Evolutionary conservation across 768 basidiomycete species (phyloP).

Genomic region (Calvatia gigantea): DNA sequence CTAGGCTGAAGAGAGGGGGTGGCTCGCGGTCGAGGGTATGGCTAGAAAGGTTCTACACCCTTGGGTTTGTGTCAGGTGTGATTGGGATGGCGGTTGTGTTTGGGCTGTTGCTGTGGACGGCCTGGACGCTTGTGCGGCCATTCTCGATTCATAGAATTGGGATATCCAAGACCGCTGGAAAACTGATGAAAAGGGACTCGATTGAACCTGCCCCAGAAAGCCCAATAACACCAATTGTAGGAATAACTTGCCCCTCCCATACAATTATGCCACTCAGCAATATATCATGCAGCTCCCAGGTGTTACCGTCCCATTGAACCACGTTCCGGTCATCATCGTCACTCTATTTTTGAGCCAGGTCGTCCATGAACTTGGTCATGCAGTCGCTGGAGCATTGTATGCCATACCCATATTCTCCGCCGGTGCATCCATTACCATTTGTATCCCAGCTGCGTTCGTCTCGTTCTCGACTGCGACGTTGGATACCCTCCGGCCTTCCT

Average conservation of each 20-base stretch:
- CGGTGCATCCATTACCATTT: constrained; percentile 56
- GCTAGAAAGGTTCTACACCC: constrained; percentile 6
- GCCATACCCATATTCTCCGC: constrained; percentile 56
- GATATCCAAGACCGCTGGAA: neutral
- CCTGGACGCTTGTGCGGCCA: constrained; percentile 1
- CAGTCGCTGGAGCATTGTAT: constrained; percentile 73
- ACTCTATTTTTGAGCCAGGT: constrained; percentile 63
- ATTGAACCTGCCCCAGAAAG: neutral
- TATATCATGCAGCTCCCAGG: constrained; percentile 67
- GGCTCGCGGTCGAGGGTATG: neutral
- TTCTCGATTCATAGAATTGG: neutral
- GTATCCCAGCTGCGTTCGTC: constrained; percentile 76
- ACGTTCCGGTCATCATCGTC: constrained; percentile 62
- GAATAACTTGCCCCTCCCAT: neutral
- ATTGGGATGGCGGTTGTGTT: constrained; percentile 2
- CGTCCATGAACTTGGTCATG: constrained; percentile 82
- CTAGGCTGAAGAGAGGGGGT: neutral
- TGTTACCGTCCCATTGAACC: constrained; percentile 69
- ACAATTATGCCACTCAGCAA: constrained; percentile 3
- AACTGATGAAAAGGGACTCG: constrained; percentile 2
- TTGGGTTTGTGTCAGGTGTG: constrained; percentile 3
- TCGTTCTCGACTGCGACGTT: constrained; percentile 45
- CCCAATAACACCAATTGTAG: constrained; percentile 9
- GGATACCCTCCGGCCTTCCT: constrained; percentile 34
- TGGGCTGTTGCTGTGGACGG: constrained; percentile 4